phyloP scores from a whole-genome alignment of 768 basidiomycete species.

The Fomitopsis serialis region DNA sequence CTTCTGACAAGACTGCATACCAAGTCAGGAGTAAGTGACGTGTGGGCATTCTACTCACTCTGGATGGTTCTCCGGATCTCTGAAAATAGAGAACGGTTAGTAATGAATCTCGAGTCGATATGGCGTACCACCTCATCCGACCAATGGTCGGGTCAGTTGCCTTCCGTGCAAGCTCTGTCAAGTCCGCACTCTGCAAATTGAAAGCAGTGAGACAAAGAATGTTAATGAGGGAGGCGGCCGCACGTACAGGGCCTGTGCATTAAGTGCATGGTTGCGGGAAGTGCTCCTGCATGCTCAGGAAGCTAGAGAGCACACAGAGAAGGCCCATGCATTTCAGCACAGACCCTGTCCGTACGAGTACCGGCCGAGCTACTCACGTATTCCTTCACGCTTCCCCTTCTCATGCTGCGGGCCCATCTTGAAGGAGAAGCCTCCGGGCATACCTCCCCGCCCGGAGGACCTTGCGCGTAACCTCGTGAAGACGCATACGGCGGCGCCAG shows the following conservation, averaged over 20 bases:
- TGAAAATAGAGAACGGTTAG: conserved; percentile 11
- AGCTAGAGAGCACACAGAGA: not conserved
- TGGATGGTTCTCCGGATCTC: conserved; percentile 91
- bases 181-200: conserved; percentile 59
- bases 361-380: conserved; percentile 40
- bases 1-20: conserved; percentile 68
- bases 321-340: conserved; percentile 1
- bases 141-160: conserved; percentile 94
- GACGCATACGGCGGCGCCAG: not conserved
- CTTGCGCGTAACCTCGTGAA: not conserved
- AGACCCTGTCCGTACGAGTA: not conserved
- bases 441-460: not conserved
- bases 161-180: conserved; percentile 81
- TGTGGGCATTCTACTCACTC: conserved; percentile 42
- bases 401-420: conserved; percentile 53
- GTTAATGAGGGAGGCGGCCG: not conserved
- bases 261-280: not conserved
- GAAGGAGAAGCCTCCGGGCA: conserved; percentile 46
- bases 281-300: not conserved
- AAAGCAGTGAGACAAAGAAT: not conserved
- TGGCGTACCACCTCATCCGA: conserved; percentile 49
- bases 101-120: not conserved
- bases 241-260: not conserved
- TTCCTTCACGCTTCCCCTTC: conserved; percentile 85
- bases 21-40: not conserved